Evolutionary conservation across 805 yeast genomes (phyloP), one percentile per base, ranked within the genome.

Genomic region (Cyberlindnera japonica): DNA sequence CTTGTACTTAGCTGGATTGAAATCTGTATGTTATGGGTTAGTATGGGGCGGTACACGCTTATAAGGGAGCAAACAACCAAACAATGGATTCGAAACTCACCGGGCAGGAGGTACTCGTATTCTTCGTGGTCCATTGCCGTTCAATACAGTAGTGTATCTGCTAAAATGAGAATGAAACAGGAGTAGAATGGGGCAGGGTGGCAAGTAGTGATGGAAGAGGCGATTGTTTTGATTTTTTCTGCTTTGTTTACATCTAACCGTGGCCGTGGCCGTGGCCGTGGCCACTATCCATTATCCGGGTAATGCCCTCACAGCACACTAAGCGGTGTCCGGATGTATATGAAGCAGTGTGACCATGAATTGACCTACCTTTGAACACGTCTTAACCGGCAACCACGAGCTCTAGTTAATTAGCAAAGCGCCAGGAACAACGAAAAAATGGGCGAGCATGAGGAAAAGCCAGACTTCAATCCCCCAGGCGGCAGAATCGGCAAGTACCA

Each of bases 401-500:
- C 20, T 14, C 16, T 14, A n/a, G n/a, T n/a, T n/a, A n/a, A n/a
- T 8, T 12, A n/a, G n/a, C 15, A 22, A 18, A 16, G 20, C 20
- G 28, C 12, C 26, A 33, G n/a, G 26, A n/a, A 19, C 22, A 11
- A 18, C 24, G 11, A 16, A 16, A 25, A 20, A n/a, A 55, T 51
- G 59, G 43, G 52, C 9, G 53, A 54, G n/a, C 47, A 47, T 27
- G 57, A 51, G n/a, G 54, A 47, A 26, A 53, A 53, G 33, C 53
- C 47, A 26, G 59, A 56, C 26, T 37, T 42, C 36, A 53, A 55
- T 29, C 53, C 52, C 10, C 51, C 58, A 23, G 69, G 68, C 8
- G 63, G 68, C 14, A 55, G 90, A 43, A 87, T 93, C 37, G 99
- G 98, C 15, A 83, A 91, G 51, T 90, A 91, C 65, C 96, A 90